These are phyloP conservation scores for Fistulifera solaris DNA, from an alignment of 108 stramenopile genomes.

Conservation along the genomic window DNA sequence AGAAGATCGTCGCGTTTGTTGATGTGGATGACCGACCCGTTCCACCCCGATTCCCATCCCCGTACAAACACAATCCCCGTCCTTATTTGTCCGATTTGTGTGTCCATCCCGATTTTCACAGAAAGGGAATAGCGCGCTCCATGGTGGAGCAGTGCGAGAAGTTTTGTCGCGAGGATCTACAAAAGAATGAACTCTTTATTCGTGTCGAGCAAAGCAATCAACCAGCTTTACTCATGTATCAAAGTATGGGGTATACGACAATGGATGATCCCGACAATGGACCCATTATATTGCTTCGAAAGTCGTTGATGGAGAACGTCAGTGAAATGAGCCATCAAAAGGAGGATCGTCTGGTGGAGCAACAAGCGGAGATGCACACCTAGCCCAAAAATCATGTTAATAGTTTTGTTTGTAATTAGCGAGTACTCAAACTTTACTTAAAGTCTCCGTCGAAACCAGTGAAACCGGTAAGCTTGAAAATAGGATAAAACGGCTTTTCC, in stretches of 20 bases:
- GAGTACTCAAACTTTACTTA: slow-evolving; percentile 1
- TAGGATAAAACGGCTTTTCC: slow-evolving; percentile 52
- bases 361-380: too few relatives aligned
- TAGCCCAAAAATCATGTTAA: too few relatives aligned
- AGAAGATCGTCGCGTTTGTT: slow-evolving; percentile 35
- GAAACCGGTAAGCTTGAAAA: slow-evolving; percentile 79
- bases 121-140: slow-evolving; percentile 28
- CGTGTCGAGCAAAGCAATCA: slow-evolving; percentile 49
- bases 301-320: background rate
- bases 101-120: slow-evolving; percentile 24
- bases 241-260: slow-evolving; percentile 35
- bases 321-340: too few relatives aligned
- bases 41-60: background rate
- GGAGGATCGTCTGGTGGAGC: too few relatives aligned
- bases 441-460: slow-evolving; percentile 73
- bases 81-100: slow-evolving; percentile 42
- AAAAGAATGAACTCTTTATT: slow-evolving; percentile 20
- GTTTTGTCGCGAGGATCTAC: slow-evolving; percentile 4
- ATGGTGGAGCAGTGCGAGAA: slow-evolving; percentile 22
- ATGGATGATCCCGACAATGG: slow-evolving; percentile 3
- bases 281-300: slow-evolving; percentile 12
- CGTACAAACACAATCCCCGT: slow-evolving; percentile 20
- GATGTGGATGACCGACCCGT: slow-evolving; percentile 36
- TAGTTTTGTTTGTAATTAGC: too few relatives aligned
- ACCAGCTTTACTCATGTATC: slow-evolving; percentile 47